Conservation (phyloP, 1,284 basidiomycete genomes). For the Vanrija sp. region DNA sequence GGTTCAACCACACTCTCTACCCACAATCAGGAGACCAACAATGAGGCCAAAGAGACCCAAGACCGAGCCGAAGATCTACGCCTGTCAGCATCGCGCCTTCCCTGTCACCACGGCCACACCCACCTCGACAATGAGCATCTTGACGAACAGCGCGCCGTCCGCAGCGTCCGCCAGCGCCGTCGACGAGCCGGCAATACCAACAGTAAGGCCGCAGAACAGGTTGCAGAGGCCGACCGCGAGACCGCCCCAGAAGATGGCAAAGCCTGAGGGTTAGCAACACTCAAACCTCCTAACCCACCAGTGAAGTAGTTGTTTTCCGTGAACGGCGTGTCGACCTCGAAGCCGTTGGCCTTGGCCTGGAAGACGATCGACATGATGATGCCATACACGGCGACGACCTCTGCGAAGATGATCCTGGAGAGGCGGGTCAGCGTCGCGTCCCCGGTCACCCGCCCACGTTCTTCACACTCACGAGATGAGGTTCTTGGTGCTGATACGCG, state of each 20-base stretch:
- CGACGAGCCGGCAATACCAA: constrained; percentile 86
- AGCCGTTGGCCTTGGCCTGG: constrained; percentile 65
- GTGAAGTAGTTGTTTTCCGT: constrained; percentile 85
- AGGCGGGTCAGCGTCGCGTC: background rate
- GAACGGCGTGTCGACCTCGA: constrained; percentile 64
- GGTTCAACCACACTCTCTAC: constrained; percentile 8
- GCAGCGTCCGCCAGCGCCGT: constrained; percentile 89
- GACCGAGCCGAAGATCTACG: constrained; percentile 83
- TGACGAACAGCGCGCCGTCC: constrained; percentile 87
- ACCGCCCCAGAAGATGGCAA: constrained; percentile 90
- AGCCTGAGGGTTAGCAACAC: constrained; percentile 56
- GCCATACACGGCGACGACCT: constrained; percentile 93
- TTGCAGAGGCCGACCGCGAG: constrained; percentile 83
- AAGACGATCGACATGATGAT: constrained; percentile 88
- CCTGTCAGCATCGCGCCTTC: background rate
- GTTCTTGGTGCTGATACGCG: constrained; percentile 95
- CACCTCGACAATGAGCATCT: constrained; percentile 82
- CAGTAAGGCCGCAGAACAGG: constrained; percentile 84
- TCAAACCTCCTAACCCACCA: constrained; percentile 53
- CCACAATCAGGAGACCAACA: constrained; percentile 50
- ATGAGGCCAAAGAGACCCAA: constrained; percentile 87
- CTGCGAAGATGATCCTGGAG: constrained; percentile 97
- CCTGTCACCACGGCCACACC: constrained; percentile 2
- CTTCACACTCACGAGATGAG: constrained; percentile 75
- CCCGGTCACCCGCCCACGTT: too few relatives aligned